phyloP scores from a whole-genome alignment of 208 protist species.

The Leishmania aethiopica region DNA sequence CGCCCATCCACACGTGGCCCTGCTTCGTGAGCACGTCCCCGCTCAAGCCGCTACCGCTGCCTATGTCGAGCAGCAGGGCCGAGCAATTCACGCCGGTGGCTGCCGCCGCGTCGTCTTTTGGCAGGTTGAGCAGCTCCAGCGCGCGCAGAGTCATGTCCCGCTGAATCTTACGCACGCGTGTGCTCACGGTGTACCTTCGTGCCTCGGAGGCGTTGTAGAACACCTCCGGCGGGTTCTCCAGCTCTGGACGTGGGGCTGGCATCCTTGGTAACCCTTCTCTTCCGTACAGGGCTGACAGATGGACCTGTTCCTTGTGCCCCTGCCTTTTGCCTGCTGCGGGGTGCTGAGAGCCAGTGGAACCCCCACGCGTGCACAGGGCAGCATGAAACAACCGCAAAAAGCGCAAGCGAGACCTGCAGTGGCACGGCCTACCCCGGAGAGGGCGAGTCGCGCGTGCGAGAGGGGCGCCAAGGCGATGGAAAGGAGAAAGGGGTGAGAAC shows the following conservation, averaged over 20 bases:
- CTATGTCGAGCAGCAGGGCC: conserved; percentile 97
- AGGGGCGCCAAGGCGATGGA: not conserved
- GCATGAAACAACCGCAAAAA: not conserved
- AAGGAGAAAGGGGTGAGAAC: not conserved
- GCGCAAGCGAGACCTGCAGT: no score
- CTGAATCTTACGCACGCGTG: conserved; percentile 97
- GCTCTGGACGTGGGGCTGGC: conserved; percentile 87
- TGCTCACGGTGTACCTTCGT: conserved; percentile 94
- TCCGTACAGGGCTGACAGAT: not conserved
- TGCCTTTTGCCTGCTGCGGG: not conserved
- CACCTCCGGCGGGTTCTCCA: conserved; percentile 94
- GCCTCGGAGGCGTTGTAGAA: conserved; percentile 97
- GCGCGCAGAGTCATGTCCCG: conserved; percentile 97
- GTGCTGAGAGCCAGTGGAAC: not conserved
- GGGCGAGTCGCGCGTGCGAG: not conserved
- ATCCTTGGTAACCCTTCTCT: conserved; percentile 20
- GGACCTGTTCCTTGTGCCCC: not conserved
- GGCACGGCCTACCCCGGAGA: not conserved
- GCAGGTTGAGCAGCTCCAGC: conserved; percentile 96
- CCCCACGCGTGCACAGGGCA: not conserved
- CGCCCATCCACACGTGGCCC: conserved; percentile 97
- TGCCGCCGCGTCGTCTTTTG: conserved; percentile 32
- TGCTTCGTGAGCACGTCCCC: conserved; percentile 94
- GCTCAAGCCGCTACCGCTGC: conserved; percentile 98
- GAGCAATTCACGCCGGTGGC: conserved; percentile 23